Evolutionary conservation across 768 basidiomycete genomes (phyloP), one percentile per base, ranked within the genome.

Genomic region (Lentinus brumalis): DNA sequence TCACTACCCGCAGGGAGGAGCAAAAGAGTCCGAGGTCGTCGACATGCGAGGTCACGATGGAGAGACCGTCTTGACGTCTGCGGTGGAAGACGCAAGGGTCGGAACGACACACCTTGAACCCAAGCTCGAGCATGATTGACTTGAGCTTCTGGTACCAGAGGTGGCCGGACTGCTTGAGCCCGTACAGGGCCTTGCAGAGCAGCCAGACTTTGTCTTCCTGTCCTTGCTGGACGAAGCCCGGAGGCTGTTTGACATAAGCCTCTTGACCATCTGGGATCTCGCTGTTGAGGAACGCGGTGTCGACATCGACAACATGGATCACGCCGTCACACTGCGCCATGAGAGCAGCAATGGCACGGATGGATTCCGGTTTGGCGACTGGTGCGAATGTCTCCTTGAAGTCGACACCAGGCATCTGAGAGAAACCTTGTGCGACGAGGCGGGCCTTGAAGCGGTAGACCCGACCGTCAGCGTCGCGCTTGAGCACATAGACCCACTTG

Each of bases 401-500:
- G 59, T 83, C 75, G 11, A 78, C 59, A 0, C 81, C 75, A 1
- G 67, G 67, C 1, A 69, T 61, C 64, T 84, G 82, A 0, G 70
- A 56, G 68, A 75, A 79, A 0, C 82, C 77, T 56, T 77, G 69
- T 0, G 78, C 78, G 0, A 83, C 79, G 0, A 83, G 67, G 0
- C 76, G 52, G 0, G 77, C 80, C 64, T 82, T 82, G 73, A 76
- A 76, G 7, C 70, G 64, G 2, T 62, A 56, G 30, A 81, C 68
- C 0, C 65, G 50, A 10, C 80, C 78, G 1, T 64, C 42, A 0
- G 69, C 61, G 57, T 80, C 76, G 35, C 67, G 55, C 64, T 85
- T 84, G 32, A 71, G 60, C 15, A 63, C 62, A 62, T 75, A 83
- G 5, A 83, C 78, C 78, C 78, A 82, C 18, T 74, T 71, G 15